These are phyloP conservation scores for Blastocystis sp. DNA, from an alignment of 352 stramenopile genomes.

Conservation along the genomic window DNA sequence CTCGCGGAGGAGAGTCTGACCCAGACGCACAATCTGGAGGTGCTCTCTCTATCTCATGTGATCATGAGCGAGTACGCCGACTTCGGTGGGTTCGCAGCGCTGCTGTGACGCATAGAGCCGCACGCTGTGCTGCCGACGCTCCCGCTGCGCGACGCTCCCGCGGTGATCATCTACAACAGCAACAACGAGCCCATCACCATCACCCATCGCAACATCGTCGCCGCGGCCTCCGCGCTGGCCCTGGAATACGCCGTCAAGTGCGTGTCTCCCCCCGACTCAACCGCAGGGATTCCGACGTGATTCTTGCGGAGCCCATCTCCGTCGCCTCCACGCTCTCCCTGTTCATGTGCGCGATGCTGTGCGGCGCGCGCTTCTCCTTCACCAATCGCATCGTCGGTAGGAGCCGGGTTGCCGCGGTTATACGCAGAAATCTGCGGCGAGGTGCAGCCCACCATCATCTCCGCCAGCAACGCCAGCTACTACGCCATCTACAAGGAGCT, in stretches of 20 bases:
- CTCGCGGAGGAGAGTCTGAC: slow-evolving; percentile 31
- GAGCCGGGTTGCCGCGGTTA: not conserved
- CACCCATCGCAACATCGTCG: slow-evolving; percentile 56
- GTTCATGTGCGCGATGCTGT: slow-evolving; percentile 24
- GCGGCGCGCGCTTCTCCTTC: slow-evolving; percentile 53
- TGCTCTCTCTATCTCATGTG: slow-evolving; percentile 16
- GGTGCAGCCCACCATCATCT: slow-evolving; percentile 45
- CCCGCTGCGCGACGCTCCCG: not conserved
- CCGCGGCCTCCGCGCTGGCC: slow-evolving; percentile 33
- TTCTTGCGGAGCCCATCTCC: slow-evolving; percentile 43
- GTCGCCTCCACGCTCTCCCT: slow-evolving; percentile 33
- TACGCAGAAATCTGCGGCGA: slow-evolving; percentile 19
- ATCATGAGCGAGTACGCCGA: slow-evolving; percentile 21
- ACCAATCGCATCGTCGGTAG: slow-evolving; percentile 23
- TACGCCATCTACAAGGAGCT: slow-evolving; percentile 62
- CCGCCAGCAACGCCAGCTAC: slow-evolving; percentile 40
- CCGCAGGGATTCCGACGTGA: slow-evolving; percentile 32
- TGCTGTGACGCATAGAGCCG: slow-evolving; percentile 12
- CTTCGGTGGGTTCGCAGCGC: not conserved
- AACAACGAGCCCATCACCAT: slow-evolving; percentile 52
- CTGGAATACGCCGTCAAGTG: slow-evolving; percentile 39
- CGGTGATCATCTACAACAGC: slow-evolving; percentile 66
- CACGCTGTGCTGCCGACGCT: not conserved
- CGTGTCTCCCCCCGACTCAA: not conserved
- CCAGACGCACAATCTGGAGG: slow-evolving; percentile 8